Conservation (phyloP, 768 basidiomycete species). For the Mrakia frigida region DNA sequence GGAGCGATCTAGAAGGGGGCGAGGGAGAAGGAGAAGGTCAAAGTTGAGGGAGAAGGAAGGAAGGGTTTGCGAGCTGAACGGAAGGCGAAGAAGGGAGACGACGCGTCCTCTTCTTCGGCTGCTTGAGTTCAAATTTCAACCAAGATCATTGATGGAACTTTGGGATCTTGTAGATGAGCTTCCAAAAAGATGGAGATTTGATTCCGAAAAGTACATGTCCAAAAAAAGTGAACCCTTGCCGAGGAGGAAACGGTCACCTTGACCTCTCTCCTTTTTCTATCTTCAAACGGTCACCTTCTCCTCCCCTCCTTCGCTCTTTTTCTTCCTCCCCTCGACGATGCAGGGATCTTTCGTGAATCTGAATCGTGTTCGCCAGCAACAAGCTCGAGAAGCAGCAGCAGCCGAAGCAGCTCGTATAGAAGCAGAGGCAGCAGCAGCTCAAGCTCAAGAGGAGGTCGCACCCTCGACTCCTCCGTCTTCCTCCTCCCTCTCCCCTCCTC, state of each 20-base stretch:
- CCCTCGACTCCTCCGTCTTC: not conserved
- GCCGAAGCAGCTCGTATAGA: not conserved
- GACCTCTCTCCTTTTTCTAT: not conserved
- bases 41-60: not conserved
- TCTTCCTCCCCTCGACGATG: not conserved
- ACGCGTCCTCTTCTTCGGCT: not conserved
- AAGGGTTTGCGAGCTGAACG: not conserved
- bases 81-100: not conserved
- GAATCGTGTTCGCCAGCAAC: not conserved
- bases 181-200: not conserved
- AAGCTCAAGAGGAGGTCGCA: not conserved
- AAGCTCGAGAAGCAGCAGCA: not conserved
- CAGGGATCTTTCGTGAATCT: not conserved
- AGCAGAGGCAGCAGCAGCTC: conserved; percentile 6
- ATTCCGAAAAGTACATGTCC: not conserved
- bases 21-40: not conserved
- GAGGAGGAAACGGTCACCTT: not conserved
- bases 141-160: not conserved
- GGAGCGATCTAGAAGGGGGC: not conserved
- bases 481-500: not conserved
- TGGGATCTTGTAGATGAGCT: too few relatives aligned
- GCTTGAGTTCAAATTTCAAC: not conserved
- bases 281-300: not conserved
- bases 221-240: too few relatives aligned
- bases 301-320: not conserved